Base-by-base conservation (phyloP, 192 early-diverging fungal species). In the Lobosporangium transversale region DNA sequence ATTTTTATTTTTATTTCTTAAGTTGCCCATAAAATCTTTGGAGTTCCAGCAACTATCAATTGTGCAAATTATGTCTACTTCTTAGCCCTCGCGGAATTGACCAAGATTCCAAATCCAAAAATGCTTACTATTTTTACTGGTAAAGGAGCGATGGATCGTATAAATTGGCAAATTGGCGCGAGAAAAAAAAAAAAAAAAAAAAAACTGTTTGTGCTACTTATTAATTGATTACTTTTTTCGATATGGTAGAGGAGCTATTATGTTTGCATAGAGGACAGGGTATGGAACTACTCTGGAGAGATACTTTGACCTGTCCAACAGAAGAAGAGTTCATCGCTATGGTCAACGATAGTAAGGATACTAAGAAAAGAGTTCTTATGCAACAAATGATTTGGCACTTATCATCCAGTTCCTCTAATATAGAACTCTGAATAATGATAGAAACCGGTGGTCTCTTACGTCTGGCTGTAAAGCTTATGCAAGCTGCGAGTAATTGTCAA, bases 1-100 rank as follows among this genome's bases (percentile, higher is more conserved):
- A n/a, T 20, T 35, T 55, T 18, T 37, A 20, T 24, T 33, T 54
- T 33, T 44, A 32, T 27, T 43, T 68, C 70, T 15, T 32, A 23
- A 82, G 96, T 94, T 40, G 96, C 98, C 0, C 97, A 99, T 81
- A 94, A 95, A 55, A 94, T 99, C 32, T 99, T 91, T 84, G 98
- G 98, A 11, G 82, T 92, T 18, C 88, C 98, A 9, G 86, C 89
- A 53, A 94, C 95, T 11, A 98, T 99, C 58, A 98, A 98, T 65
- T 96, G 94, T 44, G 97, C 94, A 31, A 98, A 98, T 79, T 98
- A 95, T 61, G 93, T 98, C 40, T 99, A 97, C 69, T 98, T 99
- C 75, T 79, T 96, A 32, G 97, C 95, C 0, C 79, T 98, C 47
- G 75, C 92, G 37, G 93, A 98, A 64, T 66, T 93, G 29, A 61